Evolutionary conservation across 768 basidiomycete species (phyloP).

Genomic region (Gautieria morchelliformis): DNA sequence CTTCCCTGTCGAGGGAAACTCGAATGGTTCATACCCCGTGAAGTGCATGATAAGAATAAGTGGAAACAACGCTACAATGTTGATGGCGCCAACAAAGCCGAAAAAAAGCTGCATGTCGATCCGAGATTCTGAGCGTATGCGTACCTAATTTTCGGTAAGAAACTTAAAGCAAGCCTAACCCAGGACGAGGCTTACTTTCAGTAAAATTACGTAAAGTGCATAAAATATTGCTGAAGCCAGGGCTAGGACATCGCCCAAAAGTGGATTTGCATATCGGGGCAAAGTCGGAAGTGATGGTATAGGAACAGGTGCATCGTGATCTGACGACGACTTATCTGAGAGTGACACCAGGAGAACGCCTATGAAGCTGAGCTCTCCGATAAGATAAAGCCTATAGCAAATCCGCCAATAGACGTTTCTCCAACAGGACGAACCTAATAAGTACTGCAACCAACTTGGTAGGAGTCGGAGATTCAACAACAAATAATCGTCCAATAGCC

Average conservation of each 20-base stretch:
- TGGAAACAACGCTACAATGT: conserved; percentile 67
- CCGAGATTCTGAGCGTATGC: conserved; percentile 69
- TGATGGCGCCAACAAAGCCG: conserved; percentile 87
- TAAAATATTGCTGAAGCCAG: conserved; percentile 84
- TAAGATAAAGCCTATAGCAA: background rate
- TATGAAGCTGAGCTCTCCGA: conserved; percentile 42
- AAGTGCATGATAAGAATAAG: conserved; percentile 69
- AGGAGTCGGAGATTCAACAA: conserved; percentile 66
- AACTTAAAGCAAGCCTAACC: background rate
- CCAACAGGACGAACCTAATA: conserved; percentile 47
- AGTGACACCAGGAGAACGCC: conserved; percentile 86
- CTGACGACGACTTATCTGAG: conserved; percentile 55
- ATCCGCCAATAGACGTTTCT: background rate
- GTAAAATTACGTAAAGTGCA: conserved; percentile 76
- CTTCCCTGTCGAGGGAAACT: conserved; percentile 47
- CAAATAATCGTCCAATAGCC: conserved; percentile 69
- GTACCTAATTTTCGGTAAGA: conserved; percentile 23
- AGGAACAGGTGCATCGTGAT: conserved; percentile 11
- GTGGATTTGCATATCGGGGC: conserved; percentile 25
- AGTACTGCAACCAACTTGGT: conserved; percentile 71
- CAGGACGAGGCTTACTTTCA: conserved; percentile 42
- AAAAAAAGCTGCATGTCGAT: conserved; percentile 94
- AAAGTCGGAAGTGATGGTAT: conserved; percentile 11
- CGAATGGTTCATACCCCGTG: conserved; percentile 62
- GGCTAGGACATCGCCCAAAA: conserved; percentile 76